These are phyloP conservation scores for Penicillium desertorum DNA, from an alignment of 495 filamentous ascomycete species.

Conservation along the genomic window DNA sequence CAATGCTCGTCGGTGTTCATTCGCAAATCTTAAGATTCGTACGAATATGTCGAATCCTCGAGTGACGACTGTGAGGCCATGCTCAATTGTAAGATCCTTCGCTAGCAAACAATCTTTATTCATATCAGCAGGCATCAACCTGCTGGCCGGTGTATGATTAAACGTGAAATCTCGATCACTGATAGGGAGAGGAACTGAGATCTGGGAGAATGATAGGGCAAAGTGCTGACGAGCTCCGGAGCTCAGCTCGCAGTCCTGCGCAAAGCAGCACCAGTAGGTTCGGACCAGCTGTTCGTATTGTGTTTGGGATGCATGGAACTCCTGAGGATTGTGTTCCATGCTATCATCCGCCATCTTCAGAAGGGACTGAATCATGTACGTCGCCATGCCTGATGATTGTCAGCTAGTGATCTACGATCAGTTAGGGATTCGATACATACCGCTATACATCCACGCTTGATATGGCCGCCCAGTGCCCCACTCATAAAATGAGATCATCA, in stretches of 20 bases:
- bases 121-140: constrained; percentile 43
- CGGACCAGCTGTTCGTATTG: constrained; percentile 48
- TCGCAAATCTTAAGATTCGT: constrained; percentile 45
- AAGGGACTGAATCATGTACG: constrained; percentile 49
- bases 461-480: constrained; percentile 47
- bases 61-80: constrained; percentile 41
- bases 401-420: background rate
- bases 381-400: constrained; percentile 41
- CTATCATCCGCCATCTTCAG: constrained; percentile 46
- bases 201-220: constrained; percentile 44
- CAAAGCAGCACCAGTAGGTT: constrained; percentile 49
- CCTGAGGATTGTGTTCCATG: constrained; percentile 43
- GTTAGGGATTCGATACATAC: constrained; percentile 18
- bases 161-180: constrained; percentile 46
- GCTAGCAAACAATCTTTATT: constrained; percentile 25
- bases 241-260: constrained; percentile 47
- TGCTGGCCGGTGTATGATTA: constrained; percentile 24
- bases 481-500: constrained; percentile 47
- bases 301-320: constrained; percentile 41
- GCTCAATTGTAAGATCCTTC: constrained; percentile 36
- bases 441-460: constrained; percentile 50
- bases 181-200: constrained; percentile 45
- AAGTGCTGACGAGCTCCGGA: constrained; percentile 48
- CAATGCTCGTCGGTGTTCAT: constrained; percentile 40
- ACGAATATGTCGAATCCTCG: constrained; percentile 49